phyloP scores from a whole-genome alignment of 805 yeast species.

The Zygosaccharomyces rouxii region DNA sequence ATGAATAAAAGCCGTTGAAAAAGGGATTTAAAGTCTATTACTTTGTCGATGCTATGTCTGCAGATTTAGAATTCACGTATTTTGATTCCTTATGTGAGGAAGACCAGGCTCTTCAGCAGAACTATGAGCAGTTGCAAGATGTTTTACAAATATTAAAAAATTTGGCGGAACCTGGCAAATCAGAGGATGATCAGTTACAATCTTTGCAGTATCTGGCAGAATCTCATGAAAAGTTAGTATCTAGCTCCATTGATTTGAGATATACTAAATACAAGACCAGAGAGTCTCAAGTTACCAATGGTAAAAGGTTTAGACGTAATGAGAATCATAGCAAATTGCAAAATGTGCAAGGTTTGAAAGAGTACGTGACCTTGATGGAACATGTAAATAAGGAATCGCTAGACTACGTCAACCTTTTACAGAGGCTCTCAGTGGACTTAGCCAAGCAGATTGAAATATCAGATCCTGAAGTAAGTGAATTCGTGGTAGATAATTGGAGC shows the following conservation, averaged over 20 bases:
- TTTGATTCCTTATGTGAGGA: slow-evolving; percentile 29
- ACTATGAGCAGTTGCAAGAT: slow-evolving; percentile 16
- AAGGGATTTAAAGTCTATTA: not conserved
- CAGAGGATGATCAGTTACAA: slow-evolving; percentile 16
- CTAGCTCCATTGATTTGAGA: slow-evolving; percentile 19
- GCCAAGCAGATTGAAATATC: slow-evolving; percentile 26
- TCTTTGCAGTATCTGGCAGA: slow-evolving; percentile 15
- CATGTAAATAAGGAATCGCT: slow-evolving; percentile 18
- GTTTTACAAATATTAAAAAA: slow-evolving; percentile 15
- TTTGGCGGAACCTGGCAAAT: slow-evolving; percentile 13
- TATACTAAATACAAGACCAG: slow-evolving; percentile 22
- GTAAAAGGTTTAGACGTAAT: slow-evolving; percentile 9
- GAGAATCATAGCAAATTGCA: slow-evolving; percentile 5
- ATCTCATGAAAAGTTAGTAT: slow-evolving; percentile 13
- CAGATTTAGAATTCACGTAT: slow-evolving; percentile 12
- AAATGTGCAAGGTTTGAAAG: slow-evolving; percentile 12
- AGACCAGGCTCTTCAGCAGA: slow-evolving; percentile 22
- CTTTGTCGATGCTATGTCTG: not conserved
- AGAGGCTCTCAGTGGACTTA: slow-evolving; percentile 28
- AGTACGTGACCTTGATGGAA: slow-evolving; percentile 20
- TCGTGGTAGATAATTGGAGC: slow-evolving; percentile 22
- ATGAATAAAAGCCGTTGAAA: not conserved
- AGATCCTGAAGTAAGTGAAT: slow-evolving; percentile 18
- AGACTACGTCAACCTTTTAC: slow-evolving; percentile 26
- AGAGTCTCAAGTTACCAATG: slow-evolving; percentile 17